A percentile compares a stretch with the other conserved stretches of the same genome.
phyloP scores from a whole-genome alignment of 352 stramenopile genomes.

The Phytophthora syringae region DNA sequence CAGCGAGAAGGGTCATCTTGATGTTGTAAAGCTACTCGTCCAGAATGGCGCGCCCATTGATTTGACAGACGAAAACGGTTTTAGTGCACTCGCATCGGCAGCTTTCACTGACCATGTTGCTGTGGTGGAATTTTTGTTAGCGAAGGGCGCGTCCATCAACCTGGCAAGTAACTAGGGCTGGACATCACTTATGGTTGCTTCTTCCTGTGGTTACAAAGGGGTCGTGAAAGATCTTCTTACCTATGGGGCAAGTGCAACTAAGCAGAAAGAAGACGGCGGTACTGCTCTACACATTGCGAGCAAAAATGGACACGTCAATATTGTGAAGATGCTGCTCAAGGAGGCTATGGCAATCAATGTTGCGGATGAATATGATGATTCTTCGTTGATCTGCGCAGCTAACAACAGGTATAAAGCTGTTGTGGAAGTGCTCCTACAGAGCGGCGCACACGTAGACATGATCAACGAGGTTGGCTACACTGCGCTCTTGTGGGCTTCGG shows the following conservation, averaged over 20 bases:
- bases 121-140: not conserved
- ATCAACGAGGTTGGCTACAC: not conserved
- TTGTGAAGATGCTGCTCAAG: too few relatives aligned
- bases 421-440: not conserved
- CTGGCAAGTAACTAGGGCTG: not conserved
- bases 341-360: too few relatives aligned
- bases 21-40: not conserved
- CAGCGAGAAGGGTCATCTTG: not conserved
- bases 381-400: not conserved
- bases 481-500: not conserved
- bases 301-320: too few relatives aligned
- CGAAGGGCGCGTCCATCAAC: not conserved
- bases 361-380: too few relatives aligned
- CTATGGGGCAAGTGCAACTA: not conserved
- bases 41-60: slow-evolving; percentile 3
- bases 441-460: not conserved
- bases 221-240: not conserved
- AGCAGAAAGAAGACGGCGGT: not conserved
- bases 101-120: not conserved
- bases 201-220: not conserved
- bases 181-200: not conserved
- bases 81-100: not conserved
- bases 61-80: not conserved
- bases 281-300: too few relatives aligned
- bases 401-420: not conserved